phyloP scores from a whole-genome alignment of 768 basidiomycete species.

The Vararia minispora region DNA sequence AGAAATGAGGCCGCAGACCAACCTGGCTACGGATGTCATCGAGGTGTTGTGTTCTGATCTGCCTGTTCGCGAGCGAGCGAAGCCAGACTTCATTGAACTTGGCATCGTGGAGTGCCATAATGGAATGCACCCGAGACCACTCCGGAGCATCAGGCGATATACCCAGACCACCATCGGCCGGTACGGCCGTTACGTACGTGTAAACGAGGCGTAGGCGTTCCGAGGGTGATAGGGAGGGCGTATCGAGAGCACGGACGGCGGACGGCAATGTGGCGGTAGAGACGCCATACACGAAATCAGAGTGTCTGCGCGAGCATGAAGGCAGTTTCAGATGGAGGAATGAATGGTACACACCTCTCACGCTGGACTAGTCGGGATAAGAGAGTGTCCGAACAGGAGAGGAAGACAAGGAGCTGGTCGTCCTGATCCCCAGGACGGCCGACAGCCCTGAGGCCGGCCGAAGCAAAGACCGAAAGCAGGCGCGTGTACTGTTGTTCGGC shows the following conservation, averaged over 20 bases:
- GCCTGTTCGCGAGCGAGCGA: conserved; percentile 56
- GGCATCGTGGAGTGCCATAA: conserved; percentile 79
- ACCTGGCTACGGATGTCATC: conserved; percentile 65
- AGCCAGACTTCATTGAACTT: conserved; percentile 76
- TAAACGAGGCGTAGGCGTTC: conserved; percentile 78
- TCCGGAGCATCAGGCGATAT: conserved; percentile 58
- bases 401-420: conserved; percentile 67
- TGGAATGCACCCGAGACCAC: conserved; percentile 74
- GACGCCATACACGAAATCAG: conserved; percentile 68
- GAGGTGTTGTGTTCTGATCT: conserved; percentile 54
- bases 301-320: conserved; percentile 32
- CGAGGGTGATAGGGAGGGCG: conserved; percentile 46
- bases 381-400: conserved; percentile 53
- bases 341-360: conserved; percentile 47
- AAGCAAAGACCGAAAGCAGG: conserved; percentile 48
- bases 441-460: conserved; percentile 57
- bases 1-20: conserved; percentile 13
- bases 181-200: conserved; percentile 55
- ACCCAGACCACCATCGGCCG: conserved; percentile 74
- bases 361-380: conserved; percentile 55
- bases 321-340: not conserved
- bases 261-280: conserved; percentile 39
- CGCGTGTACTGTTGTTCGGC: conserved; percentile 60
- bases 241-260: conserved; percentile 30
- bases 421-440: conserved; percentile 68